Conservation (phyloP, 805 yeast genomes). For the Wickerhamiella bombiphila region DNA sequence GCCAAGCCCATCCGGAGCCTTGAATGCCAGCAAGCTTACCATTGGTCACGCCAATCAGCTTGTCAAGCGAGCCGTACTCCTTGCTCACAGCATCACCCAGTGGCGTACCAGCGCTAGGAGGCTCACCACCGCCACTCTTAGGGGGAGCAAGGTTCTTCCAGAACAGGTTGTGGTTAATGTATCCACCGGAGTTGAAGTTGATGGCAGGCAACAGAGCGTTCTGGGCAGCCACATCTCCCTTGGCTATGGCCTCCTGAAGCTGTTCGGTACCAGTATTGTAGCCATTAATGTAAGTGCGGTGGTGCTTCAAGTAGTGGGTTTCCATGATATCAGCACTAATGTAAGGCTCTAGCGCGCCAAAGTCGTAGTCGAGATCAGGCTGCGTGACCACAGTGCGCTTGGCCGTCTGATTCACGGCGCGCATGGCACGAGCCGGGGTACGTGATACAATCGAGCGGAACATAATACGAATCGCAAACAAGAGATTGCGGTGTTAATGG, state of each 20-base stretch:
- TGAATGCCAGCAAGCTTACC: conserved; percentile 69
- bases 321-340: conserved; percentile 80
- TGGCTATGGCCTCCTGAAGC: conserved; percentile 45
- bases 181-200: conserved; percentile 91
- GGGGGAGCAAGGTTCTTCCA: conserved; percentile 79
- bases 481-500: no score
- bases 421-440: no score
- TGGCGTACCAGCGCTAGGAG: conserved; percentile 38
- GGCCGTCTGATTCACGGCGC: no score
- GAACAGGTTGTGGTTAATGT: conserved; percentile 69
- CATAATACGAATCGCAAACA: no score
- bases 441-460: no score
- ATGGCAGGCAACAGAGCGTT: conserved; percentile 50
- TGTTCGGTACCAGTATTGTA: conserved; percentile 68
- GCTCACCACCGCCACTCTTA: conserved; percentile 61
- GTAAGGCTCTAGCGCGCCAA: conserved; percentile 71
- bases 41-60: conserved; percentile 49
- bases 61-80: conserved; percentile 63
- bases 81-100: conserved; percentile 43
- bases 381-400: conserved; percentile 28
- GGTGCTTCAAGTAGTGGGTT: conserved; percentile 76
- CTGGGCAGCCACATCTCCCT: conserved; percentile 46
- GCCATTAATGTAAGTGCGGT: conserved; percentile 80
- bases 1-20: conserved; percentile 94
- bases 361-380: conserved; percentile 75